These are phyloP conservation scores for Helotiales sp. DNA, from an alignment of 2,329 filamentous ascomycete species.

Conservation along the genomic window DNA sequence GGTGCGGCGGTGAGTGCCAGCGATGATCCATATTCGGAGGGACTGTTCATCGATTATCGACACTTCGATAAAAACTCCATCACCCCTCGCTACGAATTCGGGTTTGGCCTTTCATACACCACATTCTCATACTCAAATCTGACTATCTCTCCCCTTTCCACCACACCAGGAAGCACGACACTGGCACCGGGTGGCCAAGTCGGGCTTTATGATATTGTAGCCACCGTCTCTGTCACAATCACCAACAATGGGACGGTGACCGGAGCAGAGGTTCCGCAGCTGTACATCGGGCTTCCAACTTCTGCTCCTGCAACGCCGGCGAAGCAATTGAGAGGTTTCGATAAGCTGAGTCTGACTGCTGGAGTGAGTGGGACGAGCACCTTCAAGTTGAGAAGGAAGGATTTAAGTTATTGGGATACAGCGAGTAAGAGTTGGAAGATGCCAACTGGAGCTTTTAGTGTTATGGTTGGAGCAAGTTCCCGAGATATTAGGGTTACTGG, in stretches of 20 bases:
- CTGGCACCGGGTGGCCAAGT: conserved; percentile 48
- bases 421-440: conserved; percentile 57
- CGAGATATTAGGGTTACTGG: conserved; percentile 29
- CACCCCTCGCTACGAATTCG: conserved; percentile 40
- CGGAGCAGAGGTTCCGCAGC: conserved; percentile 55
- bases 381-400: conserved; percentile 39
- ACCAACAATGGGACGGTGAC: conserved; percentile 59
- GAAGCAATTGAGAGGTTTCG: conserved; percentile 64
- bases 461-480: conserved; percentile 29
- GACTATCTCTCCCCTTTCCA: conserved; percentile 12
- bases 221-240: conserved; percentile 57
- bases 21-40: conserved; percentile 43
- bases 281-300: conserved; percentile 40
- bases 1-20: conserved; percentile 31
- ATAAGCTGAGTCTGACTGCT: conserved; percentile 52
- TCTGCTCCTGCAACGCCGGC: conserved; percentile 45
- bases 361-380: conserved; percentile 45
- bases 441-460: conserved; percentile 25
- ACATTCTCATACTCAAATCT: conserved; percentile 42
- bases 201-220: conserved; percentile 63
- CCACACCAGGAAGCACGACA: conserved; percentile 2
- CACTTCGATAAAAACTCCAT: conserved; percentile 47
- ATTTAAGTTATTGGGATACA: conserved; percentile 66
- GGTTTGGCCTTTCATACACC: conserved; percentile 57
- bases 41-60: conserved; percentile 53